phyloP scores from a whole-genome alignment of 2,329 filamentous ascomycete genomes.

The Ascochyta rabiei region DNA sequence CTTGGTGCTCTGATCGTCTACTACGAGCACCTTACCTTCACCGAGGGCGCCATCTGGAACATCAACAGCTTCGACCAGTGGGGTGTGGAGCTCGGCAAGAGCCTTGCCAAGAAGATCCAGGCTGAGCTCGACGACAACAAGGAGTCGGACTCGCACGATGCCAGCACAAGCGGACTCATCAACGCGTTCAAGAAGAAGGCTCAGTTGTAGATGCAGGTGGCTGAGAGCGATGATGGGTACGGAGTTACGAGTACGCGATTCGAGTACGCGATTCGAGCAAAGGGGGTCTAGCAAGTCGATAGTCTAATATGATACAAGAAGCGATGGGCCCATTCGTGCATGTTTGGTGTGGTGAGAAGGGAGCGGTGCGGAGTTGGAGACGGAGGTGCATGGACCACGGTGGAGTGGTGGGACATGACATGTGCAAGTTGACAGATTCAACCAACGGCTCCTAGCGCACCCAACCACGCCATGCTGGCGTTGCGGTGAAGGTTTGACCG shows the following conservation, averaged over 20 bases:
- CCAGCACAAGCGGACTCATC: constrained; percentile 87
- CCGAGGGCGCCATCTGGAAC: constrained; percentile 97
- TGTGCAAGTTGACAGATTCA: constrained; percentile 14
- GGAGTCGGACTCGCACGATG: constrained; percentile 76
- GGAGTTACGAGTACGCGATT: constrained; percentile 7
- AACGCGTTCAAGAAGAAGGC: constrained; percentile 87
- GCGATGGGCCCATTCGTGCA: not conserved
- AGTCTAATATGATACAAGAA: constrained; percentile 9
- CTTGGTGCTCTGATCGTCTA: constrained; percentile 96
- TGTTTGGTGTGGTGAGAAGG: not conserved
- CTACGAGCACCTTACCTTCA: constrained; percentile 98
- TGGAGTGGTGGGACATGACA: not conserved
- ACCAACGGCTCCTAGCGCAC: not conserved
- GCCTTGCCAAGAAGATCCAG: constrained; percentile 74
- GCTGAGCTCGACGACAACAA: constrained; percentile 81
- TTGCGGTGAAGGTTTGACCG: not conserved
- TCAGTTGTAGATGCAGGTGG: constrained; percentile 1
- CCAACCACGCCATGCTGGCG: constrained; percentile 1
- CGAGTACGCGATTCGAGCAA: constrained; percentile 5
- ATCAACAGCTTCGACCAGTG: constrained; percentile 99
- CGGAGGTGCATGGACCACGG: not conserved
- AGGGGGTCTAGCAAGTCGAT: constrained; percentile 7
- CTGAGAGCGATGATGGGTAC: not conserved
- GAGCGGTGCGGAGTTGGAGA: not conserved
- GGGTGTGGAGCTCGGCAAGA: constrained; percentile 98